These are phyloP conservation scores for Colletotrichum incanum DNA, from an alignment of 2,329 filamentous ascomycete genomes.

Conservation along the genomic window DNA sequence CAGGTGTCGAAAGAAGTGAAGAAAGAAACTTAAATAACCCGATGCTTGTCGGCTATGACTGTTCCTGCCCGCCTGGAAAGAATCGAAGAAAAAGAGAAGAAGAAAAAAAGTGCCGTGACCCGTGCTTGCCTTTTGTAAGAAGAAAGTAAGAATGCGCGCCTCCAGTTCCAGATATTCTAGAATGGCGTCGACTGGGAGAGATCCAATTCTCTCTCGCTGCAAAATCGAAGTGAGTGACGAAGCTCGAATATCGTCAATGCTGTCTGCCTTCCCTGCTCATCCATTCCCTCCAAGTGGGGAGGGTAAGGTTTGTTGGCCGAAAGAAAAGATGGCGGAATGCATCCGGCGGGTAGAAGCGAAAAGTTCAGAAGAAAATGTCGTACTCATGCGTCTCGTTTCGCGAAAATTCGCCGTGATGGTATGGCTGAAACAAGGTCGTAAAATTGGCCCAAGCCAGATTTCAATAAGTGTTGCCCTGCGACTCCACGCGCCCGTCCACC, in stretches of 20 bases:
- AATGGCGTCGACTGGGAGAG: slow-evolving; percentile 21
- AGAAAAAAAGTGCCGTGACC: slow-evolving; percentile 24
- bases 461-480: slow-evolving; percentile 49
- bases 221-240: slow-evolving; percentile 7
- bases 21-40: slow-evolving; percentile 16
- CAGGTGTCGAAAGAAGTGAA: slow-evolving; percentile 13
- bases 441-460: slow-evolving; percentile 47
- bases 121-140: slow-evolving; percentile 34
- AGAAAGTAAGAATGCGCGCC: slow-evolving; percentile 21
- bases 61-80: slow-evolving; percentile 25
- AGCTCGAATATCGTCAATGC: slow-evolving; percentile 9
- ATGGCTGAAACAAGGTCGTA: slow-evolving; percentile 50
- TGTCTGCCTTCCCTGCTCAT: not conserved
- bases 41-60: slow-evolving; percentile 25
- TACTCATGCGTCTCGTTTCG: slow-evolving; percentile 43
- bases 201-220: slow-evolving; percentile 14
- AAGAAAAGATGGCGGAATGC: slow-evolving; percentile 6
- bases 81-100: slow-evolving; percentile 15
- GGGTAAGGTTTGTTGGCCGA: not conserved
- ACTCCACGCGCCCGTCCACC: slow-evolving; percentile 48
- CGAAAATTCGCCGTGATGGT: slow-evolving; percentile 28
- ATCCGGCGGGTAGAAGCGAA: slow-evolving; percentile 26
- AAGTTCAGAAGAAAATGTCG: slow-evolving; percentile 32
- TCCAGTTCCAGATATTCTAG: slow-evolving; percentile 28
- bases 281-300: not conserved